Base-by-base conservation (phyloP, 2,329 filamentous ascomycete genomes). In the Monosporascus sp. region DNA sequence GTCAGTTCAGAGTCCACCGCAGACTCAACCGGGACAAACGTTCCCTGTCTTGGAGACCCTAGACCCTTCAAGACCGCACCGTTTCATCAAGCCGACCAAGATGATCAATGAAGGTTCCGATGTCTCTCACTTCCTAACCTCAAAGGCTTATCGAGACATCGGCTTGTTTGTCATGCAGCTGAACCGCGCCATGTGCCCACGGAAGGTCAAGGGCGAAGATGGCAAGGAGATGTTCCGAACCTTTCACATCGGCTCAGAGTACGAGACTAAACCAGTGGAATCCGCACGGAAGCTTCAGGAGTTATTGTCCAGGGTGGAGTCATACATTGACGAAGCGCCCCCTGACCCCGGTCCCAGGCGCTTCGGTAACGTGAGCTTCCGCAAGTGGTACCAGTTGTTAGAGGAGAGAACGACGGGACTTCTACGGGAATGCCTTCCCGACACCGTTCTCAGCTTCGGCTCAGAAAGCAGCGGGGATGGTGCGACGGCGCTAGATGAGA, bases 341-440 rank as follows among this genome's bases (percentile, higher is more conserved):
- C 93, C 93, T 1, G 88, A 95, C 63, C 83, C 84, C 6, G 92
- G 92, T 15, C 92, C 93, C 18, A 80, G 93, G 50, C 81, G 94
- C 57, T 99, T 97, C 67, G 94, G 94, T 37, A 99, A 99, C 68
- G 76, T 89, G 46, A 93, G 89, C 63, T 99, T 96, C 70, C 81
- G 92, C 31, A 89, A 78, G 60, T 99, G 94, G 93, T 82, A 87
- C 68, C 74, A 80, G 47, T 71, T 91, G 31, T 75, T 94, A 14
- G 83, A 86, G 60, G 78, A 82, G 51, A 76, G 80, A 17, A 71
- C 82, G 1, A 70, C 80, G 3, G 71, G 60, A 11, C 72, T 93
- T 2, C 70, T 92, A 25, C 68, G 74, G 39, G 75, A 82, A 54
- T 76, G 76, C 62, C 63, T 93, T 18, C 76, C 83, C 0, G 58